Percentiles rank a stretch among this genome's conserved stretches.
Evolutionary conservation across 2,329 filamentous ascomycete species (phyloP).

Genomic region (Coniochaeta prunicola): DNA sequence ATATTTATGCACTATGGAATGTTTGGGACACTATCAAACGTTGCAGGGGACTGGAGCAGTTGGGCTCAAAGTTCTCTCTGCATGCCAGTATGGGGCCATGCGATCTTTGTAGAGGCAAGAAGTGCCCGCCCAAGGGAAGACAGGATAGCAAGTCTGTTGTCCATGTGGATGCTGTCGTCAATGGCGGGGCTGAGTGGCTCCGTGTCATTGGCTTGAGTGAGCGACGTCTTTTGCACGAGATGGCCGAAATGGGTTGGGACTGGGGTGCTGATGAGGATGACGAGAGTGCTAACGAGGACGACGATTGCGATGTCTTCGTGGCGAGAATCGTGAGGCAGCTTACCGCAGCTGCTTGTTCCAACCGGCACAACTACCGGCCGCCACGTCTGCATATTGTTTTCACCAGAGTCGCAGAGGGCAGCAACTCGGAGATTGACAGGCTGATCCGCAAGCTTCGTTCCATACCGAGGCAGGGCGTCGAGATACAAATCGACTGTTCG

Average conservation of each 20-base stretch:
- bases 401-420: slow-evolving; percentile 8
- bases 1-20: not conserved
- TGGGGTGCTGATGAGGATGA: slow-evolving; percentile 12
- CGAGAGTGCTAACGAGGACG: slow-evolving; percentile 9
- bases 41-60: not conserved
- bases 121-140: not conserved
- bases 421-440: slow-evolving; percentile 14
- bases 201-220: slow-evolving; percentile 17
- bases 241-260: slow-evolving; percentile 18
- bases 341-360: slow-evolving; percentile 3
- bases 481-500: slow-evolving; percentile 17
- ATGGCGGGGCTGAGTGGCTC: slow-evolving; percentile 19
- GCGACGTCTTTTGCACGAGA: slow-evolving; percentile 13
- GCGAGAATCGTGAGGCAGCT: slow-evolving; percentile 3
- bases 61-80: not conserved
- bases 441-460: slow-evolving; percentile 16
- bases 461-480: slow-evolving; percentile 13
- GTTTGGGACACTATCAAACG: not conserved
- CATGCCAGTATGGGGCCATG: not conserved
- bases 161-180: slow-evolving; percentile 16
- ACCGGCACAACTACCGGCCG: slow-evolving; percentile 5
- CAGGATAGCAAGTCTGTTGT: not conserved
- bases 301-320: slow-evolving; percentile 6
- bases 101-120: slow-evolving; percentile 1
- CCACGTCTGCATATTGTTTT: slow-evolving; percentile 10